Conservation (phyloP, 2,329 filamentous ascomycete genomes). For the Arthrocladium fulminans region DNA sequence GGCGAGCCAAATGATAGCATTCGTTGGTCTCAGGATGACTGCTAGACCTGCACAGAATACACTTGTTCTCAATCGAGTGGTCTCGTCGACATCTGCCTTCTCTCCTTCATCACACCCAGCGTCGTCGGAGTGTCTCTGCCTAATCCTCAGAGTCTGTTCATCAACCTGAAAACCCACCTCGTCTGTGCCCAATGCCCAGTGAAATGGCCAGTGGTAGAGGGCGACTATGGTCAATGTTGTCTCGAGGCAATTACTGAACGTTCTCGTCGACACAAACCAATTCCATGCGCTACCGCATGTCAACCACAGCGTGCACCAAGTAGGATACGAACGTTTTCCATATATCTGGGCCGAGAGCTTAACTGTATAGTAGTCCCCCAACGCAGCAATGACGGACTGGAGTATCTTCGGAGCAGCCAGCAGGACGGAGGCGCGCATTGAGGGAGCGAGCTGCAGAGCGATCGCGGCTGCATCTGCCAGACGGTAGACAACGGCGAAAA, state of each 20-base stretch:
- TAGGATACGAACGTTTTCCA: conserved; percentile 52
- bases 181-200: conserved; percentile 41
- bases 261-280: conserved; percentile 89
- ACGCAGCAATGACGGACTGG: conserved; percentile 69
- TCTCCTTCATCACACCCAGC: conserved; percentile 9
- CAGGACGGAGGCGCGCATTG: conserved; percentile 56
- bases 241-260: conserved; percentile 90
- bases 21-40: conserved; percentile 81
- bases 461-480: conserved; percentile 49
- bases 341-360: conserved; percentile 66
- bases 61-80: conserved; percentile 46
- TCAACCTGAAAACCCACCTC: conserved; percentile 10
- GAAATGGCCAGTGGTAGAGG: conserved; percentile 81
- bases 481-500: conserved; percentile 72
- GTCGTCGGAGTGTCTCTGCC: background rate
- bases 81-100: conserved; percentile 13
- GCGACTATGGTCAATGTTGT: conserved; percentile 76
- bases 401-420: conserved; percentile 63
- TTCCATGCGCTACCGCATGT: conserved; percentile 79
- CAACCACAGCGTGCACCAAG: conserved; percentile 64
- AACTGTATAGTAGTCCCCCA: conserved; percentile 82
- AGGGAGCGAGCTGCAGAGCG: conserved; percentile 45
- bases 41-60: conserved; percentile 71
- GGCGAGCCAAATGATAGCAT: conserved; percentile 72
- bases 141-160: conserved; percentile 13